Conservation (phyloP, 192 early-diverging fungal genomes). For the Umbelopsis ramanniana region DNA sequence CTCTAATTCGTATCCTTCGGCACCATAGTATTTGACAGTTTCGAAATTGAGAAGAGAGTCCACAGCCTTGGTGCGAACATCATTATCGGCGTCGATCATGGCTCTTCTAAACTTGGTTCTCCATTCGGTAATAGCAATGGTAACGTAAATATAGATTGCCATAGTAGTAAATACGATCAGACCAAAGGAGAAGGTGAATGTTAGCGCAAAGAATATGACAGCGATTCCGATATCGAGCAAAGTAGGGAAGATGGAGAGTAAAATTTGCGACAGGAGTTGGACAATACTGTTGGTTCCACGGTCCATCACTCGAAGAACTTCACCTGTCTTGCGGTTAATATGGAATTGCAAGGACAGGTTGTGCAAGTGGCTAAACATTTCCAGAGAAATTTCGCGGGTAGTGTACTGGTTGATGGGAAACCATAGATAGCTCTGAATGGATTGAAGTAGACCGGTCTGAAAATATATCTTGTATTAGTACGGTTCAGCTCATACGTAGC, state of each 20-base stretch:
- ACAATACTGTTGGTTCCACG: slow-evolving; percentile 77
- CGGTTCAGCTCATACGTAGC: slow-evolving; percentile 7
- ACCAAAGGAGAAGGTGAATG: slow-evolving; percentile 77
- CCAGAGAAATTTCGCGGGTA: slow-evolving; percentile 87
- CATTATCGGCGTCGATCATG: slow-evolving; percentile 87
- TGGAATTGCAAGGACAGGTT: slow-evolving; percentile 89
- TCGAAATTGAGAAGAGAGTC: slow-evolving; percentile 98
- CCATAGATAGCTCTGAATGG: slow-evolving; percentile 87
- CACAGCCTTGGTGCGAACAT: slow-evolving; percentile 81
- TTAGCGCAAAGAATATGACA: slow-evolving; percentile 66
- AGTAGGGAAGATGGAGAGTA: slow-evolving; percentile 92
- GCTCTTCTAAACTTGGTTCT: slow-evolving; percentile 77
- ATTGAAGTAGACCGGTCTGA: slow-evolving; percentile 68
- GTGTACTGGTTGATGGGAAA: slow-evolving; percentile 94
- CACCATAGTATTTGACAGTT: slow-evolving; percentile 98
- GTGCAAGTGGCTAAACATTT: slow-evolving; percentile 91
- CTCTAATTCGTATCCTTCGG: slow-evolving; percentile 83
- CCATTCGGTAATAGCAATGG: slow-evolving; percentile 88
- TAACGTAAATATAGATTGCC: slow-evolving; percentile 80
- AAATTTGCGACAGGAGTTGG: slow-evolving; percentile 75
- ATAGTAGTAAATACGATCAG: slow-evolving; percentile 90
- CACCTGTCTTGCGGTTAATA: slow-evolving; percentile 93
- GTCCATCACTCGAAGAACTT: slow-evolving; percentile 91
- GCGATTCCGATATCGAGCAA: slow-evolving; percentile 89
- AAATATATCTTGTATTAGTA: slow-evolving; percentile 34